These are phyloP conservation scores for Entomophthora muscae DNA, from an alignment of 371 early-diverging fungal genomes.

Conservation along the genomic window DNA sequence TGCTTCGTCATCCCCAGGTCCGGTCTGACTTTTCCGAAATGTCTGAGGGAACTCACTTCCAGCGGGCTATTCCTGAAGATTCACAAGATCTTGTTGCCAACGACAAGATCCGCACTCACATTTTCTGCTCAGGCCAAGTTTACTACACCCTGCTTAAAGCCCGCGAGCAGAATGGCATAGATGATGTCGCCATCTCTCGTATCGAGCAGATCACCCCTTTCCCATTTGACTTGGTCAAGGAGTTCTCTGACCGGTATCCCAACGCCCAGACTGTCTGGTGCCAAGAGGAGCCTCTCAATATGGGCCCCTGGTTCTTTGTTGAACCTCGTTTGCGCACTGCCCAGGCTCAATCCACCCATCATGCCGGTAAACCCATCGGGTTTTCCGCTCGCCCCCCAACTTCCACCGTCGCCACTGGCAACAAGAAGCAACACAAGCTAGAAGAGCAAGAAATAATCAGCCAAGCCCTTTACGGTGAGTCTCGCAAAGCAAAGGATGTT, in stretches of 20 bases:
- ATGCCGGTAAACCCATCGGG: conserved; percentile 42
- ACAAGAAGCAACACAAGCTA: conserved; percentile 87
- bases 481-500: conserved; percentile 39
- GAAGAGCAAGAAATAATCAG: conserved; percentile 75
- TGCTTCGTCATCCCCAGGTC: conserved; percentile 86
- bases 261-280: conserved; percentile 79
- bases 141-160: conserved; percentile 82
- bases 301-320: conserved; percentile 81
- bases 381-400: conserved; percentile 86
- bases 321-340: conserved; percentile 70
- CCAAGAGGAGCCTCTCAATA: conserved; percentile 92
- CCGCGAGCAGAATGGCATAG: conserved; percentile 62
- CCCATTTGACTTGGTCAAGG: conserved; percentile 81
- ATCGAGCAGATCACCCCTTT: conserved; percentile 90
- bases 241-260: conserved; percentile 75
- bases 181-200: conserved; percentile 78
- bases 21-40: conserved; percentile 69
- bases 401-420: conserved; percentile 90
- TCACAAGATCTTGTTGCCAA: conserved; percentile 54
- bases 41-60: conserved; percentile 65
- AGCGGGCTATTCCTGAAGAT: conserved; percentile 76
- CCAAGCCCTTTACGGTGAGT: conserved; percentile 66
- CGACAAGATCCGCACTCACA: conserved; percentile 64
- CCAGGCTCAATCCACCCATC: conserved; percentile 44
- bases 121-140: conserved; percentile 90